Evolutionary conservation across 2,329 filamentous ascomycete genomes (phyloP).

Genomic region (Calonectria honghensis): DNA sequence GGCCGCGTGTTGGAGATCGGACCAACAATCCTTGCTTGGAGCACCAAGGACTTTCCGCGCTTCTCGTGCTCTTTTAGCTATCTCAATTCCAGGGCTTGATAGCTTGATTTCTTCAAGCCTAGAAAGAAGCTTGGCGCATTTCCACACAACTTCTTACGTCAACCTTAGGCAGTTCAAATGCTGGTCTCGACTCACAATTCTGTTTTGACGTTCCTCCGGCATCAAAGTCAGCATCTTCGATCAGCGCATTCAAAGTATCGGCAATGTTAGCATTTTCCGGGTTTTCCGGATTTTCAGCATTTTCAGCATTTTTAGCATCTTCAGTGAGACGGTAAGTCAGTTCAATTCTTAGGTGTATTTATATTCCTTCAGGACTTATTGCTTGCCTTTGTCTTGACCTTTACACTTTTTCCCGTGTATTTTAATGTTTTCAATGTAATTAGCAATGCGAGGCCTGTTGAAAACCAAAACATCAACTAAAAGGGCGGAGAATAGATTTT

Average conservation of each 20-base stretch:
- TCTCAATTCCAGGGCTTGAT: neutral
- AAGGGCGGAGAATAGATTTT: neutral
- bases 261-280: neutral
- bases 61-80: constrained; percentile 30
- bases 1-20: constrained; percentile 48
- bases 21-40: constrained; percentile 45
- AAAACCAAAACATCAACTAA: constrained; percentile 38
- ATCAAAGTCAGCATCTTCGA: neutral
- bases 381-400: neutral
- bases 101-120: constrained; percentile 22
- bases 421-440: constrained; percentile 31
- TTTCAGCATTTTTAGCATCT: neutral
- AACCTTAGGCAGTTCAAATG: neutral
- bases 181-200: neutral
- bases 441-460: constrained; percentile 31
- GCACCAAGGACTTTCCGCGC: constrained; percentile 26
- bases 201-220: neutral
- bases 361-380: too few relatives aligned
- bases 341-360: neutral
- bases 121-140: neutral
- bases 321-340: neutral
- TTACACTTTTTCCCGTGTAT: constrained; percentile 6
- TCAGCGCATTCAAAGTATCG: neutral
- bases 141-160: constrained; percentile 5
- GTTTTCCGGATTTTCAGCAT: too few relatives aligned